These are phyloP conservation scores for Pseudonitzschia multiseries DNA, from an alignment of 108 stramenopile genomes.

Conservation along the genomic window DNA sequence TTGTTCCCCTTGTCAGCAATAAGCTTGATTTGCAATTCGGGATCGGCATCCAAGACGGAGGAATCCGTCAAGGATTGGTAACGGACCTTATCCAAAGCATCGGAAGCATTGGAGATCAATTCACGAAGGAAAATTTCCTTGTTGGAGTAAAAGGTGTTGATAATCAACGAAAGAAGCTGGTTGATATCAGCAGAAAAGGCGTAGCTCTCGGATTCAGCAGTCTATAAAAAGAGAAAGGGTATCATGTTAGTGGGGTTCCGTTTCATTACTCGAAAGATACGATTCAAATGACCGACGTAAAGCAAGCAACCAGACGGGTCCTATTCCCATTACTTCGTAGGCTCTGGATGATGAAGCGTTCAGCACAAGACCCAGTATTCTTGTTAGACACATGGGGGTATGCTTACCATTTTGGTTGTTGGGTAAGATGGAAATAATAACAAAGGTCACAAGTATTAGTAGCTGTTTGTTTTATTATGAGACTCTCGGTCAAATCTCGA, in stretches of 20 bases:
- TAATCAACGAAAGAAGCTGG: slow-evolving; percentile 99
- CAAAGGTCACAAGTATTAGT: not conserved
- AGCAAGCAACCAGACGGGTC: not conserved
- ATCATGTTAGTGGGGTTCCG: not conserved
- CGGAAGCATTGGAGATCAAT: slow-evolving; percentile 96
- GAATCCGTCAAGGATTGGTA: slow-evolving; percentile 97
- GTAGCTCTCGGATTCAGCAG: slow-evolving; percentile 91
- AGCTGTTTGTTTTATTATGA: not conserved
- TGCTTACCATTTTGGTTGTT: not conserved
- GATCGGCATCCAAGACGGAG: slow-evolving; percentile 92
- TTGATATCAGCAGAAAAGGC: slow-evolving; percentile 99
- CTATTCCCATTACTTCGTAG: no score
- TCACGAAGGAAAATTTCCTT: slow-evolving; percentile 99
- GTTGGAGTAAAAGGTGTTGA: slow-evolving; percentile 99
- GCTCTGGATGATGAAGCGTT: no score
- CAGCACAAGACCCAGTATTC: no score
- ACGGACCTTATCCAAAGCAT: slow-evolving; percentile 99
- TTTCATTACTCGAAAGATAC: not conserved
- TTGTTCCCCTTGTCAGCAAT: slow-evolving; percentile 99
- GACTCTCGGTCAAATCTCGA: not conserved
- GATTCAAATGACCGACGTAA: slow-evolving; percentile 5
- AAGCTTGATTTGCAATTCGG: slow-evolving; percentile 96
- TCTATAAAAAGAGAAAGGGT: not conserved
- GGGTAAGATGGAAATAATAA: not conserved
- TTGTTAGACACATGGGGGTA: no score